Percentiles rank a stretch among this genome's conserved stretches.
These are phyloP conservation scores for Penicillium waksmanii DNA, from an alignment of 495 filamentous ascomycete species.

Conservation along the genomic window DNA sequence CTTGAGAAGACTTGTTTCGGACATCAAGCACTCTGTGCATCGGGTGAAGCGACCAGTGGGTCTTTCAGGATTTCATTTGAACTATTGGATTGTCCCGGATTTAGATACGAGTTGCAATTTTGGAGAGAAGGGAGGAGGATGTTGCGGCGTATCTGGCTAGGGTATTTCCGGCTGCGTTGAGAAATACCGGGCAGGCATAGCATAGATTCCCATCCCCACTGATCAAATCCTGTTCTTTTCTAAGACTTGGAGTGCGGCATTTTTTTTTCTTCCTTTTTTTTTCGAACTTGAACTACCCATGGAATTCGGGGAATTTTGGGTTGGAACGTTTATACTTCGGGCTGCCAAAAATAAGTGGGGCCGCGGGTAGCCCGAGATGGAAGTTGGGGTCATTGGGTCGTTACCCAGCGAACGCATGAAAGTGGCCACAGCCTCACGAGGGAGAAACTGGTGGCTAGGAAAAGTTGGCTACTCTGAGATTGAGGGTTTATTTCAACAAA, in stretches of 20 bases:
- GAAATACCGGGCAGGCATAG: not conserved
- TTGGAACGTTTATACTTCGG: not conserved
- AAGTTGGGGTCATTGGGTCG: not conserved
- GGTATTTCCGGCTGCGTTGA: slow-evolving; percentile 3
- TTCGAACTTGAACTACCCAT: no score
- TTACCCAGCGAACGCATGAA: not conserved
- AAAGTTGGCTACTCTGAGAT: no score
- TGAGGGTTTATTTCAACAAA: no score
- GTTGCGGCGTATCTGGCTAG: not conserved
- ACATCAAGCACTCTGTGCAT: slow-evolving; percentile 1
- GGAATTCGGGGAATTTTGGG: no score
- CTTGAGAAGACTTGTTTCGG: not conserved
- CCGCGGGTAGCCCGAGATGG: not conserved
- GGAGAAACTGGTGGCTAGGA: no score
- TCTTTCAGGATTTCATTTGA: not conserved
- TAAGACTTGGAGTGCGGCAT: no score
- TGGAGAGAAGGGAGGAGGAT: slow-evolving; percentile 1
- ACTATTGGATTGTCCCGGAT: slow-evolving; percentile 1
- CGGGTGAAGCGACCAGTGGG: slow-evolving; percentile 2
- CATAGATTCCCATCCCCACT: no score
- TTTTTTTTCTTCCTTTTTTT: no score
- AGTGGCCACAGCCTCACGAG: not conserved
- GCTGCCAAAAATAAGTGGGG: slow-evolving; percentile 4
- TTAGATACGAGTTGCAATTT: not conserved
- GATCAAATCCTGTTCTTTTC: no score